These are phyloP conservation scores for Zarea fungicola DNA, from an alignment of 2,329 filamentous ascomycete species.

Conservation along the genomic window DNA sequence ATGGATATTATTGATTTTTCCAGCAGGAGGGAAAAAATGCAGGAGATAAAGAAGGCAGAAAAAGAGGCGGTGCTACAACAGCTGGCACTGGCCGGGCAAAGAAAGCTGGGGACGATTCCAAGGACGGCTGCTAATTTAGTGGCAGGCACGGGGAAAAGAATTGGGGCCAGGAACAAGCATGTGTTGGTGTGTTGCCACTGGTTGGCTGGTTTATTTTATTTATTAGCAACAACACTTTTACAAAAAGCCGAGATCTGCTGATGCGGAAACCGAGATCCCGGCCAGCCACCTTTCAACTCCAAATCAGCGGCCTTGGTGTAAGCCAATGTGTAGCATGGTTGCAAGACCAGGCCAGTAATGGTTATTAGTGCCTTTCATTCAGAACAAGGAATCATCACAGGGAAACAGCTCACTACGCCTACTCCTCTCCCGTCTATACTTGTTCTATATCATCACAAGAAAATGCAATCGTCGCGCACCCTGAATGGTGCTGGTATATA, in stretches of 20 bases:
- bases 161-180: not conserved
- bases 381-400: not conserved
- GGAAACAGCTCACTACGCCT: not conserved
- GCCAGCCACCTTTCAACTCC: no score
- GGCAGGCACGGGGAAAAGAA: not conserved
- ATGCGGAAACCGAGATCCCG: constrained; percentile 1
- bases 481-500: constrained; percentile 2
- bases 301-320: not conserved
- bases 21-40: not conserved
- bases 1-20: no score
- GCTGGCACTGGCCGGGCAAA: not conserved
- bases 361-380: no score
- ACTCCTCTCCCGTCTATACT: not conserved
- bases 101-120: not conserved
- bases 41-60: not conserved
- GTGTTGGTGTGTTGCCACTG: not conserved
- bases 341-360: not conserved
- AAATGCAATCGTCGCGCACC: not conserved
- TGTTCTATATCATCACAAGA: not conserved
- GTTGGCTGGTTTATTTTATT: no score
- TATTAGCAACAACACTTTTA: no score
- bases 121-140: not conserved
- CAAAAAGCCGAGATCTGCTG: not conserved
- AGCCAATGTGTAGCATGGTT: not conserved
- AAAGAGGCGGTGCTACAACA: not conserved